Conservation (phyloP, 495 filamentous ascomycete genomes). For the Paragyromitra xinjiangensis region DNA sequence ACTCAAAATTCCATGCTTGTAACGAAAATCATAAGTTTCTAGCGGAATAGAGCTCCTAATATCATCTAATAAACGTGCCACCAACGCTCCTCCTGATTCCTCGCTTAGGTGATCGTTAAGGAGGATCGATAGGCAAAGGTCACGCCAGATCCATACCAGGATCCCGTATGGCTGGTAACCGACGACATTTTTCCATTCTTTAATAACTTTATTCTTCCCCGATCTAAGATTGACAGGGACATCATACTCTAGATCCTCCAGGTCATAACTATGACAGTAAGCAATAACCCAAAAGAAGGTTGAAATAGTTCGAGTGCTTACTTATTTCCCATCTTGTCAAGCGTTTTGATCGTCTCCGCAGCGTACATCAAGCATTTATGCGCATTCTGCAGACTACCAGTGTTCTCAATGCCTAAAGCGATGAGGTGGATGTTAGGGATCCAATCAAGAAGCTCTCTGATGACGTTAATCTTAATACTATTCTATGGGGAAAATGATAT, state of each 20-base stretch:
- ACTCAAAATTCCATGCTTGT: conserved; percentile 24
- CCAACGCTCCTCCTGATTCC: conserved; percentile 5
- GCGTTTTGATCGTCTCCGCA: conserved; percentile 5
- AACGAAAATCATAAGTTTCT: conserved; percentile 32
- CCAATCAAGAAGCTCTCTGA: conserved; percentile 30
- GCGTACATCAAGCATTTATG: conserved; percentile 40
- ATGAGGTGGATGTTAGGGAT: conserved; percentile 25
- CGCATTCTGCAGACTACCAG: neutral
- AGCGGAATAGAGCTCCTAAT: conserved; percentile 33
- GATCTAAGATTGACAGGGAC: conserved; percentile 14
- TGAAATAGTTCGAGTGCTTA: neutral
- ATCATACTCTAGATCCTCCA: conserved; percentile 27
- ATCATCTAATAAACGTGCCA: conserved; percentile 22
- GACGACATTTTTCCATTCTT: conserved; percentile 21
- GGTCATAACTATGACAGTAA: conserved; percentile 22
- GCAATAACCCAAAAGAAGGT: neutral
- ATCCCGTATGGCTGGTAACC: conserved; percentile 33
- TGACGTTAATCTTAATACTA: neutral
- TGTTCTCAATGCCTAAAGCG: neutral
- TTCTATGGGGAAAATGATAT: neutral
- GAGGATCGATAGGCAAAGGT: conserved; percentile 34
- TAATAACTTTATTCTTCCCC: conserved; percentile 12
- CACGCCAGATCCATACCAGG: conserved; percentile 41
- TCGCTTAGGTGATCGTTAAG: neutral
- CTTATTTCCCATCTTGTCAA: conserved; percentile 20